Evolutionary conservation across 1,284 basidiomycete species (phyloP), one percentile per base, ranked within the genome.

Genomic region (Phylloporus gajari): DNA sequence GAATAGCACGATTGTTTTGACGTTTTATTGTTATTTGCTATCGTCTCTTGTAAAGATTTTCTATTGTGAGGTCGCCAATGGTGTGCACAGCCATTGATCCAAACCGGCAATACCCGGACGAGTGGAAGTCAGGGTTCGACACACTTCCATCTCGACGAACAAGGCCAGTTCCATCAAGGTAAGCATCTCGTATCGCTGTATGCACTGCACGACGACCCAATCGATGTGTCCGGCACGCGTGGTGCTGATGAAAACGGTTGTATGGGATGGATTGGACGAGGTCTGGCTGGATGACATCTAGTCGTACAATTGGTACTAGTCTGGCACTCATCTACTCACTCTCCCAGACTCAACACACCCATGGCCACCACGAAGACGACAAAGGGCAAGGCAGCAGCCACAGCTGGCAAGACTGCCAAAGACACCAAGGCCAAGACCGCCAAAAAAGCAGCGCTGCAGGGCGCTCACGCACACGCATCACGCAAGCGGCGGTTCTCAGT

Each of bases 371-470:
- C 90, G 76, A 92, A 92, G 85, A 86, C 85, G 72, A 78, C 87
- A 74, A 93, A 92, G 86, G 86, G 87, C 78, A 91, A 91, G 86
- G 85, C 9, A 9, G 67, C 70, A 72, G 74, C 72, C 44, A 69
- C 74, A 61, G 78, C 78, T 21, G 48, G 71, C 60, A 81, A 81
- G 60, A 32, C 21, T n/a, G 69, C 69, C 7, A 89, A 87, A 82
- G 93, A 94, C 81, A 86, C 86, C 83, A 96, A 97, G 88, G 96
- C 97, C 81, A 95, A 96, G 88, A 88, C 93, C 69, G 97, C 97
- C 73, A 98, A 97, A 90, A 99, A 99, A 90, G 96, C 97, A 42
- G 97, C 94, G 73, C 91, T 98, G 75, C 96, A 96, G 86, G 97
- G 97, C 70, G 88, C 87, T 74, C 89, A 94, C 82, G 91, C 91